Evolutionary conservation across 2,329 filamentous ascomycete genomes (phyloP).

Genomic region (Keithomyces neogunnii): DNA sequence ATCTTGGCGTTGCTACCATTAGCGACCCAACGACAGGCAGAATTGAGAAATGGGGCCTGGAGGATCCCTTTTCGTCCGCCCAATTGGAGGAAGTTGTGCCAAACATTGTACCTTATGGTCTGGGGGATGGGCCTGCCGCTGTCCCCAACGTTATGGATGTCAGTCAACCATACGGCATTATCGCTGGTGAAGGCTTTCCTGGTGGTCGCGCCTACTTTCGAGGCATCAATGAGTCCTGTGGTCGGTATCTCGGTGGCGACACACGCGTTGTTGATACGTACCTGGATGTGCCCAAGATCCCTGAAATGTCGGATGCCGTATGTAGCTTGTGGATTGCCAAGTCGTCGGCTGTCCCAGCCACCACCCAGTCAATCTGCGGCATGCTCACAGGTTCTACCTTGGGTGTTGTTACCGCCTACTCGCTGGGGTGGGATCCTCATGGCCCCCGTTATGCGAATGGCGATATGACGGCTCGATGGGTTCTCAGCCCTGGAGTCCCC

Average conservation of each 20-base stretch:
- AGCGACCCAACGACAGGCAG: constrained; percentile 74
- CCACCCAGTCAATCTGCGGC: constrained; percentile 70
- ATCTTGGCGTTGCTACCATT: constrained; percentile 67
- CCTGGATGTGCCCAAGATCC: constrained; percentile 69
- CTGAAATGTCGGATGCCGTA: constrained; percentile 60
- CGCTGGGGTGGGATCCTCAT: constrained; percentile 52
- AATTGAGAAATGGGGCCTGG: constrained; percentile 73
- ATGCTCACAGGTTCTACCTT: constrained; percentile 78
- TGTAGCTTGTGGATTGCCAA: constrained; percentile 88
- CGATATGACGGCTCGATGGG: constrained; percentile 81
- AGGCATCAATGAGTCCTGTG: constrained; percentile 62
- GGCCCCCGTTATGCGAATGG: constrained; percentile 60
- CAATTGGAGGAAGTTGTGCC: constrained; percentile 74
- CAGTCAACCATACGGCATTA: constrained; percentile 73
- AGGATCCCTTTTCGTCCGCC: constrained; percentile 64
- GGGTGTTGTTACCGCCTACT: constrained; percentile 75
- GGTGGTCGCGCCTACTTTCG: constrained; percentile 76
- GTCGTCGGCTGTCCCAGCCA: constrained; percentile 58
- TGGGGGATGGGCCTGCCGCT: constrained; percentile 70
- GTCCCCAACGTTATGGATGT: constrained; percentile 84
- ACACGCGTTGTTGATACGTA: constrained; percentile 52
- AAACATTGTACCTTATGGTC: constrained; percentile 65
- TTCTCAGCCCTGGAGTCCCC: constrained; percentile 84
- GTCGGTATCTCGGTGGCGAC: constrained; percentile 62
- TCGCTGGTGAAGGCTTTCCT: constrained; percentile 80